Base-by-base conservation (phyloP, 2,329 filamentous ascomycete genomes). In the Alternaria sp. region DNA sequence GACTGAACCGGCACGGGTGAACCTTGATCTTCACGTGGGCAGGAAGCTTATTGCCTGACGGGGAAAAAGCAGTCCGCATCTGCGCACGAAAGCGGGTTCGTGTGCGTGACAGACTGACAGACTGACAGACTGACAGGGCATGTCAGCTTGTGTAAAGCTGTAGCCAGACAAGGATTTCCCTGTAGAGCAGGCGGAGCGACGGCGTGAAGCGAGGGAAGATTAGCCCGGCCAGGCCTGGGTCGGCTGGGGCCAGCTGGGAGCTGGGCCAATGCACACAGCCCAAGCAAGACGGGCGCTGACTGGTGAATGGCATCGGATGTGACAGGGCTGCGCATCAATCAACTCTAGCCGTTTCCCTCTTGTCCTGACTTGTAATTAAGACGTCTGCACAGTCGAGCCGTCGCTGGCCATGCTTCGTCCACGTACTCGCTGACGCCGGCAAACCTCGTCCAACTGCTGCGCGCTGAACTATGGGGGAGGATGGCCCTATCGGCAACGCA, bases 401-500 rank as follows among this genome's bases (percentile, higher is more conserved):
- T 54, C 49, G 54, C 58, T 63, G 61, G 62, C 62, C 63, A 65
- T 68, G 63, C 60, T 54, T 40, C 60, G 61, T 63, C 58, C 45
- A 53, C 67, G 53, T 57, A 51, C 57, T 48, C 58, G 51, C 60
- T 67, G 61, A 68, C 65, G 49, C 54, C 62, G 58, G 58, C 56
- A 42, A 28, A 44, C 45, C 31, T 50, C 49, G 61, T 54, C 59
- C 57, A 60, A 60, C 58, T 63, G 54, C 64, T 58, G 67, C 62
- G 63, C 64, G 61, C 54, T 59, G 65, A 61, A 67, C 60, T 62
- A 75, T 74, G 73, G 72, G 69, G 69, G 64, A 75, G 63, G 63
- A 77, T 77, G 75, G 72, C 72, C 61, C 61, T 71, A 60, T 66
- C 73, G 65, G 67, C 70, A 57, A 66, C 70, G 72, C 70, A 71